Conservation (phyloP, 2,329 filamentous ascomycete species). For the Epichloe baconii region DNA sequence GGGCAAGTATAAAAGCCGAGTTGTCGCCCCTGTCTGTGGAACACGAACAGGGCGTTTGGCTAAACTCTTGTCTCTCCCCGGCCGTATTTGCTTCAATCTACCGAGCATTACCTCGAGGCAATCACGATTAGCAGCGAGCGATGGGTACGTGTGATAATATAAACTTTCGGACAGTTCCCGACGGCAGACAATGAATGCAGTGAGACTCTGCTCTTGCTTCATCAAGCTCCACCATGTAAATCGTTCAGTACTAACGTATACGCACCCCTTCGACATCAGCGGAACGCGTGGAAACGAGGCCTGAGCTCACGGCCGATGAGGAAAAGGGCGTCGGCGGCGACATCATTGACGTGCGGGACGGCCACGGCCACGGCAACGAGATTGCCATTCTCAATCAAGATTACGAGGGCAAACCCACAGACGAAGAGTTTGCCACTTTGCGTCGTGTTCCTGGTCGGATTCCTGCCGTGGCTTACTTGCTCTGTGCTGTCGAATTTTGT, state of each 20-base stretch:
- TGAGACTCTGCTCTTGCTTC: too few relatives aligned
- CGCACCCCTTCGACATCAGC: background rate
- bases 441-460: slow-evolving; percentile 39
- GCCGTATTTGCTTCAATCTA: background rate
- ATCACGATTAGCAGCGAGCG: background rate
- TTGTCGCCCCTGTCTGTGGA: background rate
- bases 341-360: background rate
- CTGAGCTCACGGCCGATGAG: background rate
- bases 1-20: background rate
- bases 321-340: background rate
- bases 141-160: background rate
- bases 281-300: background rate
- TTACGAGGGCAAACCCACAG: slow-evolving; percentile 33
- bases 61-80: background rate
- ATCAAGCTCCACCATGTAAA: background rate
- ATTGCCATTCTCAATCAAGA: slow-evolving; percentile 8
- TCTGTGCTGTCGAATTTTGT: slow-evolving; percentile 47
- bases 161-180: too few relatives aligned
- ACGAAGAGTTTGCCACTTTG: slow-evolving; percentile 38
- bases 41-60: background rate
- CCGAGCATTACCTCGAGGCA: background rate
- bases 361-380: slow-evolving; percentile 1
- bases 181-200: too few relatives aligned
- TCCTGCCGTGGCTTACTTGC: slow-evolving; percentile 38
- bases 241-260: background rate